Evolutionary conservation across 345 rosid species (phyloP), one percentile per base, ranked within the genome.

Genomic region (Psidium guajava): DNA sequence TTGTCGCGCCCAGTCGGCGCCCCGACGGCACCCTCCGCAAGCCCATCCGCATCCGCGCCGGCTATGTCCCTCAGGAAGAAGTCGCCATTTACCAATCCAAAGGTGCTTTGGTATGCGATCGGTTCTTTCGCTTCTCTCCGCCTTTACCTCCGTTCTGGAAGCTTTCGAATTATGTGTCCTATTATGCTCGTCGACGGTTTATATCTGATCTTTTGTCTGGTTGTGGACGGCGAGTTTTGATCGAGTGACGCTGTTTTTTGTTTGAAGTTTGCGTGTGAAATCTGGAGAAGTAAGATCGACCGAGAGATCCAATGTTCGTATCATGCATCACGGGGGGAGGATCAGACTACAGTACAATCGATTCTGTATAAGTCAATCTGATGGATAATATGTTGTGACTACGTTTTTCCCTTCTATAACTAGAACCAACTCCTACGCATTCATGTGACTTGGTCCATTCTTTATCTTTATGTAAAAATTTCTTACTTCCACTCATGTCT

Each of bases 11-110:
- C 21, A 93, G 93, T 22, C 91, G 95, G 64, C 91, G 99, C 87
- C 98, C 99, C 59, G 98, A 97, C 88, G 98, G 98, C n/a, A 93
- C 96, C 20, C 92, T 93, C 86, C 92, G 98, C 8, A 96, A 96
- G 88, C 95, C 98, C 83, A 91, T 97, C 75, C 90, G 91, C 88
- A 93, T 97, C 89, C 97, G 99, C 83, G 98, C 99, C 36, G 96
- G 96, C n/a, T 91, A 95, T 84, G 88, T 87, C 52, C 98, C 99
- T 27, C 95, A 93, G 88, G 99, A 97, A 25, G 99, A 97, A 93
- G 98, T 97, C 85, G 94, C 96, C 90, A 92, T 88, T 77, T 96
- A 96, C 90, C 93, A 93, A 88, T 92, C 99, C 91, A 96, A 89
- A 92, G 99, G 98, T 86, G 90, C 95, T 83, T 86, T 93, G 95